A percentile compares a stretch with the other conserved stretches of the same genome.
These are phyloP conservation scores for Carex sylvatica DNA, from an alignment of 202 grass and related monocot genomes.

Conservation along the genomic window DNA sequence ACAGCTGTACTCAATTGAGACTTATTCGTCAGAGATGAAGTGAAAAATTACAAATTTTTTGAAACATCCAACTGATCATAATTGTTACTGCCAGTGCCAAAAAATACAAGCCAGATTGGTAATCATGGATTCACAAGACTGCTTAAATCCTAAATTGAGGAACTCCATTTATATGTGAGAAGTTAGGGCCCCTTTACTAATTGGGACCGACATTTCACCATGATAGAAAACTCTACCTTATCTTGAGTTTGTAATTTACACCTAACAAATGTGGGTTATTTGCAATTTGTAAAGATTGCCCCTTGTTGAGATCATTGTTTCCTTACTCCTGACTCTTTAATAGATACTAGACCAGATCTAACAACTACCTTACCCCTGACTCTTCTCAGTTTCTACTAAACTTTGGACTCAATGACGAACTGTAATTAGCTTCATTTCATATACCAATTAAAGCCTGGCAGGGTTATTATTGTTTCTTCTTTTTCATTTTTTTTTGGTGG, in stretches of 20 bases:
- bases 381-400: no score
- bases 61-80: not conserved
- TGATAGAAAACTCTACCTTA: not conserved
- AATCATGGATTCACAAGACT: not conserved
- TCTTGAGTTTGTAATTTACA: not conserved
- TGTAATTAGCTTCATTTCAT: no score
- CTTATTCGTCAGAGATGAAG: not conserved
- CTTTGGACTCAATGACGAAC: no score
- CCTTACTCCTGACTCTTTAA: not conserved
- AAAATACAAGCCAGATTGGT: not conserved
- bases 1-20: not conserved
- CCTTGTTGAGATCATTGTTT: not conserved
- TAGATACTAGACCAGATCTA: no score
- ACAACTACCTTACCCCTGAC: no score
- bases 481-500: no score
- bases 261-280: not conserved
- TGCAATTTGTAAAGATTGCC: not conserved
- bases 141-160: not conserved
- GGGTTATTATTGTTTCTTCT: no score
- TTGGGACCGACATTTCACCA: not conserved
- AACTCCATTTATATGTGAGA: not conserved
- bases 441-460: no score
- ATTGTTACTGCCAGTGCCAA: not conserved
- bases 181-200: not conserved
- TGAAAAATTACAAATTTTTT: not conserved